Percentiles rank a stretch among this genome's conserved stretches.
These are phyloP conservation scores for Glomus cerebriforme DNA, from an alignment of 192 early-diverging fungal species.

Conservation along the genomic window DNA sequence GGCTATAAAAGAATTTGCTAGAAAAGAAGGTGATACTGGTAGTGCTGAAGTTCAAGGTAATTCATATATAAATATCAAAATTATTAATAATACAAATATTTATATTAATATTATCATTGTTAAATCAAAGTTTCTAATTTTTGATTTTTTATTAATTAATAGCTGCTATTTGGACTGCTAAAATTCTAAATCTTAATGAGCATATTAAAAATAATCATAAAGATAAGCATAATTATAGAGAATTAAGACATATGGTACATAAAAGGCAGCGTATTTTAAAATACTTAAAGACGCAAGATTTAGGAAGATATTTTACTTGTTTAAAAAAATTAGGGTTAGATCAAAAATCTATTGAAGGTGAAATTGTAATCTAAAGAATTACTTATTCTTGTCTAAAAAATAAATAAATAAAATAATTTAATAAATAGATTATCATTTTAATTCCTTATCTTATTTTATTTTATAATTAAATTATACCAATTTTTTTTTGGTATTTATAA, in stretches of 20 bases:
- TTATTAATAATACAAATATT: too few species aligned
- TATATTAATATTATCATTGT: neutral
- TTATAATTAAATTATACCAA: too few species aligned
- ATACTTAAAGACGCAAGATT: slow-evolving; percentile 78
- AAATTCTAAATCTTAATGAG: slow-evolving; percentile 81
- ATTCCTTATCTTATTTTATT: too few species aligned
- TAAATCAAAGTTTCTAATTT: neutral
- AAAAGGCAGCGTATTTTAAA: slow-evolving; percentile 84
- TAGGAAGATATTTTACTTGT: slow-evolving; percentile 68
- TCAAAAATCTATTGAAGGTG: slow-evolving; percentile 62
- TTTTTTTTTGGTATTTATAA: too few species aligned
- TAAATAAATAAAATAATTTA: too few species aligned
- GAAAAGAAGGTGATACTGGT: slow-evolving; percentile 81
- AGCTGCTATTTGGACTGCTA: slow-evolving; percentile 90
- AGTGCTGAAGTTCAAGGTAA: slow-evolving; percentile 91
- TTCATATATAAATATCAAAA: too few species aligned
- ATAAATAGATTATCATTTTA: too few species aligned
- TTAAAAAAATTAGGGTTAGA: slow-evolving; percentile 72
- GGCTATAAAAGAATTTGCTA: slow-evolving; percentile 77
- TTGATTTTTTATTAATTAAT: neutral
- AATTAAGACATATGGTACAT: slow-evolving; percentile 76
- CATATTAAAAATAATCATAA: slow-evolving; percentile 82
- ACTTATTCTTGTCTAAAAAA: neutral
- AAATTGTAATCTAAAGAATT: slow-evolving; percentile 54
- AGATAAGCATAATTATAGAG: slow-evolving; percentile 88